Evolutionary conservation across 352 stramenopile species (phyloP), one percentile per base, ranked within the genome.

Genomic region (Globisporangium middletonii): DNA sequence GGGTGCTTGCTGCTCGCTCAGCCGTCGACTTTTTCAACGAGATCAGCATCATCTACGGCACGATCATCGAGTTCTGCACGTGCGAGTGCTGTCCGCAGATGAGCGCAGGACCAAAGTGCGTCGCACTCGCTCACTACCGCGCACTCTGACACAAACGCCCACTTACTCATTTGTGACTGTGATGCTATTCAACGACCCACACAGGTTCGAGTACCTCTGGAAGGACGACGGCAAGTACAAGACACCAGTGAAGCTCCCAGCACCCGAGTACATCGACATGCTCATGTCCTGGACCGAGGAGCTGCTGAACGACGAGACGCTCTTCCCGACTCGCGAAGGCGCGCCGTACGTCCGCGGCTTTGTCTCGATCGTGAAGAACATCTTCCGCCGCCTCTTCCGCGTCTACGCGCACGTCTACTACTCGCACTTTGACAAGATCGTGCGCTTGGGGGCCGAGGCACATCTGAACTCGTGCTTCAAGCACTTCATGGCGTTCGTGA

Each of bases 401-500:
- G 92, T 99, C 1, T 99, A 98, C 70, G 94, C 93, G 23, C 96
- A 98, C 75, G 88, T 98, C 44, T 99, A 99, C 73, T 97, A 95
- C 63, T 96, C 86, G 60, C 97, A 98, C 71, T 98, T 98, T 57
- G 85, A 96, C 59, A 98, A 97, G 52, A 86, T 98, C 63, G 89
- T 98, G 55, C 86, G 83, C 49, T 79, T 98, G 37, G 90, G 93
- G 26, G 97, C 97, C 54, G 94, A 97, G 59, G 92, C 95, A 35
- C 92, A 98, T 69, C 79, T 99, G 52, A 99, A 99, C 75, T 98
- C 96, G 55, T 98, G 91, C 65, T 98, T 99, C 75, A 99, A 99
- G 68, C 94, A 98, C 72, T 99, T 99, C 60, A 97, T 98, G 77
- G 93, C 96, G 46, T 98, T 99, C 71, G 95, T 95, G 63, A 95